phyloP scores from a whole-genome alignment of 2,329 filamentous ascomycete species.

The Boeremia lycopersici region DNA sequence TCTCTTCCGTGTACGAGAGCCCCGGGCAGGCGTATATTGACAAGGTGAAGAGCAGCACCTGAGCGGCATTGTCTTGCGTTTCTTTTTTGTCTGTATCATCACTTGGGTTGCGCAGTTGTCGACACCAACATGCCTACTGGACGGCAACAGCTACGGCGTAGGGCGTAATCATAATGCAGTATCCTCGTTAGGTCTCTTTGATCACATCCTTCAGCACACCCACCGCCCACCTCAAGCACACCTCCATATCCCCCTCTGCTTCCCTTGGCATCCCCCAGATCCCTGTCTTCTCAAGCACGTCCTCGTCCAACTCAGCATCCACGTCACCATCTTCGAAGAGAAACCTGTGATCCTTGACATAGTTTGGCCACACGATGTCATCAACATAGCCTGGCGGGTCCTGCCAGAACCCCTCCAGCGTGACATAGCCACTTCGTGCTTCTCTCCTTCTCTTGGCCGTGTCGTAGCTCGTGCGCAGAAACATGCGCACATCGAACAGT shows the following conservation, averaged over 20 bases:
- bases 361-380: conserved; percentile 94
- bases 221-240: conserved; percentile 42
- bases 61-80: background rate
- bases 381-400: conserved; percentile 96
- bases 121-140: no score
- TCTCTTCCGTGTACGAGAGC: conserved; percentile 76
- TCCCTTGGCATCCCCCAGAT: conserved; percentile 49
- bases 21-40: conserved; percentile 74
- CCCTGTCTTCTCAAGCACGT: conserved; percentile 37
- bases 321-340: conserved; percentile 76
- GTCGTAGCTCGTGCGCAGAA: conserved; percentile 70
- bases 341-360: conserved; percentile 79
- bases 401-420: conserved; percentile 85
- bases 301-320: conserved; percentile 58
- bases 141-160: conserved; percentile 2
- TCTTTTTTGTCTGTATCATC: conserved; percentile 21
- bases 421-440: conserved; percentile 77
- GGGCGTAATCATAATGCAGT: conserved; percentile 4
- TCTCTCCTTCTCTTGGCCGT: conserved; percentile 69
- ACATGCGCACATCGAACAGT: conserved; percentile 75
- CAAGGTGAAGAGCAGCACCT: conserved; percentile 58
- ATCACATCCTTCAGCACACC: conserved; percentile 30
- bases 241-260: conserved; percentile 41
- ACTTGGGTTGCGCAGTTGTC: background rate
- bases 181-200: conserved; percentile 11